Evolutionary conservation across 2,329 filamentous ascomycete species (phyloP), one percentile per base, ranked within the genome.

Genomic region (Ustulina deusta): DNA sequence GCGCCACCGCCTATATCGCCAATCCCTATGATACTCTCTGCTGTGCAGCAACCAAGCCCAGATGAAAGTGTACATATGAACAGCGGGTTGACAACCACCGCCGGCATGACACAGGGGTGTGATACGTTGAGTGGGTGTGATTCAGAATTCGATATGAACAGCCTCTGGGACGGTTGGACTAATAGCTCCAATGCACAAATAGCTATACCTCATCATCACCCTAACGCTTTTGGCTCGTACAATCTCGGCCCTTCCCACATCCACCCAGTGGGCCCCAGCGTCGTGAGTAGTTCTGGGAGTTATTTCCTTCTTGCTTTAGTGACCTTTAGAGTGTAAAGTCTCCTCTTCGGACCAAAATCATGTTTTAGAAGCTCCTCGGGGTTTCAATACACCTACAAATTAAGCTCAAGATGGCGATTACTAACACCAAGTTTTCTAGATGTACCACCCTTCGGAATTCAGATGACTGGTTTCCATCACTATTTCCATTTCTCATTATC

Each of bases 21-120:
- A 6, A 68, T 74, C 1, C 58, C 73, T 5, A 71, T 77, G 48
- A 72, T 78, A 59, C 67, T 71, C 2, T 69, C 73, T 6, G 68
- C 68, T 42, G 70, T 76, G 25, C 77, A 78, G 57, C 76, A 77
- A 56, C 76, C 76, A 6, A 78, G 75, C 38, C 76, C 77, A 7
- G 76, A 78, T 44, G 76, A 72, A 36, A 77, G 72, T 20, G 65
- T 75, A 9, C 74, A 76, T 15, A 59, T 76, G 44, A 74, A 68
- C 56, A 73, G 69, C 44, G 72, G 69, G 13, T 69, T 75, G 25
- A 70, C 72, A 11, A 49, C 66, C 2, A 51, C 69, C 13, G 69
- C 68, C 17, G 67, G 71, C 20, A 66, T 76, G 57, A 59, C 69
- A 2, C 72, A 73, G 10, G 65, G 66, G 13, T 72, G 75, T 22